Evolutionary conservation across 1,284 basidiomycete species (phyloP), one percentile per base, ranked within the genome.

Genomic region (Apiotrichum gracile): DNA sequence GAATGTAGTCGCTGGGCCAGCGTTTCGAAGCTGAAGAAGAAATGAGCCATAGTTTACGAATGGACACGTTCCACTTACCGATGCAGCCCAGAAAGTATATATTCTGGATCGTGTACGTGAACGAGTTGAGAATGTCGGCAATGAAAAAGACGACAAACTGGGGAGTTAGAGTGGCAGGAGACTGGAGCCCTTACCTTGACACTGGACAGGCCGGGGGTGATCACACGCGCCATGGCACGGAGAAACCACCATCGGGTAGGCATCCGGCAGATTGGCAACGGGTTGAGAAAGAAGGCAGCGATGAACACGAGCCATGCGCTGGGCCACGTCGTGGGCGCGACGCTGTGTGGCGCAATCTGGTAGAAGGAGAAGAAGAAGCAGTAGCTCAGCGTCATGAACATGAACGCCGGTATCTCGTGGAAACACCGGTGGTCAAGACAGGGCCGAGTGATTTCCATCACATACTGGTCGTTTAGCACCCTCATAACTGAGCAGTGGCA

Each of bases 391-490:
- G 86, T 80, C 21, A 84, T 77, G 42, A 93, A 79, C 21, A 94
- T 72, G 56, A 92, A 79, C 16, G 85, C 80, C 0, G 93, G 92
- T 21, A 85, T 87, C 76, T 90, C 86, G 56, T 90, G 85, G 68
- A 87, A 96, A 71, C 89, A 83, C 37, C 85, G 82, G 64, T 84
- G 81, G 68, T 96, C 89, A 47, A 94, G 77, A 35, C 81, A 82
- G 26, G 85, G 85, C 49, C 86, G 72, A 62, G 92, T 84, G 50
- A 93, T 71, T 68, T 88, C 89, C 90, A 96, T 92, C 48, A 97
- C 93, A 71, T 96, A 93, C 69, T 70, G 55, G 58, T 91, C 90
- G 69, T 93, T 94, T n/a, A n/a, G n/a, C n/a, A n/a, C n/a, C n/a
- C n/a, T n/a, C n/a, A n/a, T n/a, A n/a, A n/a, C n/a, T n/a, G n/a